phyloP scores from a whole-genome alignment of 1,139 yeast genomes.

The Kazachstania sp. region DNA sequence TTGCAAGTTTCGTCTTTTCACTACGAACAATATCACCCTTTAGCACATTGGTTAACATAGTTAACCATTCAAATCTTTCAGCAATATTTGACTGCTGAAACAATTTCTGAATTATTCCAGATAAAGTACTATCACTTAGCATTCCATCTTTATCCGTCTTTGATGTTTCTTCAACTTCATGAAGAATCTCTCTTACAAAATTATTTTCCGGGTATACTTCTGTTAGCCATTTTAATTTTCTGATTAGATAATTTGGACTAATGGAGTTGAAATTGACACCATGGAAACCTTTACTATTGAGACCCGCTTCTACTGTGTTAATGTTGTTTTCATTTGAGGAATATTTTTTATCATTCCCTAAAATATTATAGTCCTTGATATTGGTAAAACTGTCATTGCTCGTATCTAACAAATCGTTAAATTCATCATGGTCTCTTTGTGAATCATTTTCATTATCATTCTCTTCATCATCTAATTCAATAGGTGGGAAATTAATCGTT shows the following conservation, averaged over 20 bases:
- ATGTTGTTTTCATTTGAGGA: neutral
- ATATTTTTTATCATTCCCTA: slow-evolving; percentile 1
- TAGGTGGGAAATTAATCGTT: slow-evolving; percentile 37
- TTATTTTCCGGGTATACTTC: slow-evolving; percentile 13
- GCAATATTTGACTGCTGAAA: slow-evolving; percentile 51
- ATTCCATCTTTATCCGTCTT: slow-evolving; percentile 3
- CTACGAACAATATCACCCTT: slow-evolving; percentile 92
- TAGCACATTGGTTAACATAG: slow-evolving; percentile 80
- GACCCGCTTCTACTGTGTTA: neutral
- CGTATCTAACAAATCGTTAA: slow-evolving; percentile 4
- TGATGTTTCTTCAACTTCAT: slow-evolving; percentile 13
- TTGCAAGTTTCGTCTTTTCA: slow-evolving; percentile 74
- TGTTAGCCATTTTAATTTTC: slow-evolving; percentile 25
- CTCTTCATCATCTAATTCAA: slow-evolving; percentile 25
- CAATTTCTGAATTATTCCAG: slow-evolving; percentile 8
- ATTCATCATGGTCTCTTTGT: slow-evolving; percentile 8
- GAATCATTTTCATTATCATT: slow-evolving; percentile 20
- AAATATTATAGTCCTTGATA: slow-evolving; percentile 3
- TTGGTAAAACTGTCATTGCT: slow-evolving; percentile 18
- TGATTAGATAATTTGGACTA: slow-evolving; percentile 19
- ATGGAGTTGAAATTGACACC: neutral
- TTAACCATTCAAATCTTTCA: slow-evolving; percentile 93
- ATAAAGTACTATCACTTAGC: neutral
- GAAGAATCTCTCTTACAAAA: slow-evolving; percentile 8
- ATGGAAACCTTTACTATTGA: neutral